Evolutionary conservation across 2,329 filamentous ascomycete genomes (phyloP).

Genomic region (Zymoseptoria crescenta): DNA sequence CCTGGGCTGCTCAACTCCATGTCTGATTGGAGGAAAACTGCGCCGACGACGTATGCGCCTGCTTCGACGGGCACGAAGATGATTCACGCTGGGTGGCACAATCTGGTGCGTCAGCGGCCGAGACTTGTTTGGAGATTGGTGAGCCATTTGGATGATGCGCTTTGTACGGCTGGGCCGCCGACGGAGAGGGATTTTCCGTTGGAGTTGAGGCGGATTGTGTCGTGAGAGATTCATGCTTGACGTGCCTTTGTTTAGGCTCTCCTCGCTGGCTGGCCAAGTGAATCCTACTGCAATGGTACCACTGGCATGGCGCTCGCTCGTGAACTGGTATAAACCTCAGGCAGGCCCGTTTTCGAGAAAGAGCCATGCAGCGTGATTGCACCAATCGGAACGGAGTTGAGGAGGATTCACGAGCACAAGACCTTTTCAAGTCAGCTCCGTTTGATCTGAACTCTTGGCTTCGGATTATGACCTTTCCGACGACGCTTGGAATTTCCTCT

Average conservation of each 20-base stretch:
- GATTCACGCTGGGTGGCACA: constrained; percentile 17
- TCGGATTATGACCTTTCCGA: background rate
- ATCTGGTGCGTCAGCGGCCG: constrained; percentile 17
- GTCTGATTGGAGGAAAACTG: constrained; percentile 11
- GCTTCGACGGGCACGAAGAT: constrained; percentile 5
- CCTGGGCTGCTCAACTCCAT: constrained; percentile 15
- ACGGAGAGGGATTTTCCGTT: constrained; percentile 15
- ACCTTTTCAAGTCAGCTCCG: background rate
- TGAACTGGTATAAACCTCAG: too few species aligned
- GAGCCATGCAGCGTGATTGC: background rate
- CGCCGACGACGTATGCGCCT: constrained; percentile 9
- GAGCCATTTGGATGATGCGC: constrained; percentile 15
- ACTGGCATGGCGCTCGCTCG: too few species aligned
- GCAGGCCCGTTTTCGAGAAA: background rate
- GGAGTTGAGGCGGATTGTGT: constrained; percentile 13
- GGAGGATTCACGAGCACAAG: background rate
- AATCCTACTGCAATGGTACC: too few species aligned
- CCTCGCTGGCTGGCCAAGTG: too few species aligned
- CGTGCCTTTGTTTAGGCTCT: too few species aligned
- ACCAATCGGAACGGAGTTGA: background rate
- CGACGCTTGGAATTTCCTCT: background rate
- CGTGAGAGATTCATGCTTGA: background rate
- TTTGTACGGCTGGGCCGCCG: constrained; percentile 14
- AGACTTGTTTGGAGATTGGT: constrained; percentile 15
- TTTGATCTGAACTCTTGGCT: background rate